These are phyloP conservation scores for Pelargonium citronellum DNA, from an alignment of 441 rosid genomes.

Conservation along the genomic window DNA sequence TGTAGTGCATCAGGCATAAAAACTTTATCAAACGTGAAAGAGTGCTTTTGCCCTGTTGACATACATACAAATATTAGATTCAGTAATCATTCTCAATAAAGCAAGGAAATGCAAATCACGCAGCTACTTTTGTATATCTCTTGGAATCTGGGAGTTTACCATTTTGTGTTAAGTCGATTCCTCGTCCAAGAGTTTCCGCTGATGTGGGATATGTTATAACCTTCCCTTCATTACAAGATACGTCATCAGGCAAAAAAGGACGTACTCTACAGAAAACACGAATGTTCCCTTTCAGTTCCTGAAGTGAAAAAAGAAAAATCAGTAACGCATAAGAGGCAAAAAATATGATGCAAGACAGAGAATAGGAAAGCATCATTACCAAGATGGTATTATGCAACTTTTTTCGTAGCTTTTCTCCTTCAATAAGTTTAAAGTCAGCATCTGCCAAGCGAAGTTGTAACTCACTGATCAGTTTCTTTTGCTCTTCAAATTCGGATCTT, in stretches of 20 bases:
- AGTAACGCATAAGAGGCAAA: neutral
- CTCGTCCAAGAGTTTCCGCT: slow-evolving; percentile 21
- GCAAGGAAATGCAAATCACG: neutral
- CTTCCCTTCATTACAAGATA: slow-evolving; percentile 13
- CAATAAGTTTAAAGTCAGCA: slow-evolving; percentile 26
- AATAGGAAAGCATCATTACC: slow-evolving; percentile 13
- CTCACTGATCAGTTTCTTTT: slow-evolving; percentile 18
- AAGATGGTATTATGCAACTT: slow-evolving; percentile 28
- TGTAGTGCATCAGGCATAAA: slow-evolving; percentile 42
- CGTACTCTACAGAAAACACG: slow-evolving; percentile 29
- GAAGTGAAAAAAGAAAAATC: neutral
- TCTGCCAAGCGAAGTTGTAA: slow-evolving; percentile 21
- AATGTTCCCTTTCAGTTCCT: slow-evolving; percentile 21
- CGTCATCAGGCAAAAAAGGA: slow-evolving; percentile 24
- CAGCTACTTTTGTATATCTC: neutral
- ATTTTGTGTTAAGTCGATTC: slow-evolving; percentile 23
- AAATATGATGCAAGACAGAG: slow-evolving; percentile 11
- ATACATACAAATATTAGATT: neutral
- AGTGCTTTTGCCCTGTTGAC: slow-evolving; percentile 40
- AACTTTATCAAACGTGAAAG: slow-evolving; percentile 49
- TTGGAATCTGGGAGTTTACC: slow-evolving; percentile 20
- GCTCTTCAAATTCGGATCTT: slow-evolving; percentile 22
- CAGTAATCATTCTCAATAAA: neutral
- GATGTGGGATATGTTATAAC: slow-evolving; percentile 25
- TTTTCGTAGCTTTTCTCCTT: slow-evolving; percentile 27